Evolutionary conservation across 306 rosid genomes (phyloP), one percentile per base, ranked within the genome.

Genomic region (Trichosanthes cucumerina): DNA sequence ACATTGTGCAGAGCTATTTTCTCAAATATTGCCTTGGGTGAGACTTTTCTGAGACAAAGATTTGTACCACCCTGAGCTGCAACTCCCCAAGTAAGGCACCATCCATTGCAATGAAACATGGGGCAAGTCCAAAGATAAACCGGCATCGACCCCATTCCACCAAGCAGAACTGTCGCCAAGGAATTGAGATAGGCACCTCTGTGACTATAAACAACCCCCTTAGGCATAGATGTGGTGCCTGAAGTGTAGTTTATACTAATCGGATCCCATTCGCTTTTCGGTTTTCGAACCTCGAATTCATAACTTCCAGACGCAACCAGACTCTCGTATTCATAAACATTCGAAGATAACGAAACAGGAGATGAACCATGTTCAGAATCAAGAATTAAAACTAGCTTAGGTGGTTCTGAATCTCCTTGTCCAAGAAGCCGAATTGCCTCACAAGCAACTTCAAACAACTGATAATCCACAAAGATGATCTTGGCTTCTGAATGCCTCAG

Each of bases 61-160:
- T 89, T 94, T 75, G 86, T 85, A 18, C 96, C 98, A 6, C 90
- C 88, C 44, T 89, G 97, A 49, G 97, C 94, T 14, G 98, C 93
- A 41, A 87, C 24, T 39, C 97, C 97, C 98, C 97, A 94, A 57
- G 85, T 84, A 46, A 92, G 86, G 82, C 97, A 90, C 98, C 98
- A 92, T 19, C 98, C 97, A 34, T 94, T 90, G 88, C 91, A 87
- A 82, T 94, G 97, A 76, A 92, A 92, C 89, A 94, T 78, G 4
- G 98, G 98, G 80, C 87, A 92, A 33, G 87, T 90, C 97, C 98
- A 94, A 13, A 92, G 96, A 80, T 92, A 92, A 71, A 92, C 92
- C 0, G 96, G 91, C 86, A 82, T 87, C 2, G 86, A 75, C 14
- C 88, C 88, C 83, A 94, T 89, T 49, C 86, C 85, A 28, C 83